Conservation (phyloP, 2,329 filamentous ascomycete species). For the Elsinoe australis region DNA sequence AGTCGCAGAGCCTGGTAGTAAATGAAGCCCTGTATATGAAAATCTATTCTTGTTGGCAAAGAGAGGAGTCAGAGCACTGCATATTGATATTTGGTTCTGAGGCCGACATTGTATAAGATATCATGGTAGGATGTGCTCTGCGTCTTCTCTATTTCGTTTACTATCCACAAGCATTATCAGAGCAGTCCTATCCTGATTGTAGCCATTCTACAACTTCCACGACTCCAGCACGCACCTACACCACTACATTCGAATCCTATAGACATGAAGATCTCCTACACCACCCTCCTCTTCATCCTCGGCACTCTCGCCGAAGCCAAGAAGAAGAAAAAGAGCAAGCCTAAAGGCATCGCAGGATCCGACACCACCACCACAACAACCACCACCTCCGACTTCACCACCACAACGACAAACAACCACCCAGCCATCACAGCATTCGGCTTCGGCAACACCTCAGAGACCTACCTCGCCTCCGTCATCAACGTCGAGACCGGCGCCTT, state of each 20-base stretch:
- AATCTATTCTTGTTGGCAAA: constrained; percentile 6
- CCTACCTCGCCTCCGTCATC: neutral
- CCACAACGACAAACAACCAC: constrained; percentile 5
- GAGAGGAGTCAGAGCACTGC: neutral
- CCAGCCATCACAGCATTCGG: constrained; percentile 5
- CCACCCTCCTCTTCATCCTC: constrained; percentile 3
- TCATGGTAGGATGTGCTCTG: neutral
- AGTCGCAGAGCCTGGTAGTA: constrained; percentile 1
- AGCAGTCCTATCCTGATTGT: neutral
- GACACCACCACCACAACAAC: neutral
- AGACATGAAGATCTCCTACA: constrained; percentile 8
- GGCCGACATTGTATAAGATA: neutral
- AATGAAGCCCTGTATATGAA: neutral
- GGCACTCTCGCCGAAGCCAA: constrained; percentile 6
- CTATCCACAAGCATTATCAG: neutral
- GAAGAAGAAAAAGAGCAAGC: constrained; percentile 14
- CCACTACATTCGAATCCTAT: neutral
- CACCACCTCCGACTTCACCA: neutral
- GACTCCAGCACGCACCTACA: neutral
- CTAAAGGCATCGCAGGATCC: neutral
- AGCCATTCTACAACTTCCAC: neutral
- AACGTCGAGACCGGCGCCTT: neutral
- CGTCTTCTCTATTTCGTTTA: neutral
- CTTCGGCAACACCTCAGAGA: constrained; percentile 5
- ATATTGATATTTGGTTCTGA: neutral